Percentiles rank a stretch among this genome's conserved stretches.
These are phyloP conservation scores for Diaporthe vaccinii DNA, from an alignment of 2,329 filamentous ascomycete genomes.

Conservation along the genomic window DNA sequence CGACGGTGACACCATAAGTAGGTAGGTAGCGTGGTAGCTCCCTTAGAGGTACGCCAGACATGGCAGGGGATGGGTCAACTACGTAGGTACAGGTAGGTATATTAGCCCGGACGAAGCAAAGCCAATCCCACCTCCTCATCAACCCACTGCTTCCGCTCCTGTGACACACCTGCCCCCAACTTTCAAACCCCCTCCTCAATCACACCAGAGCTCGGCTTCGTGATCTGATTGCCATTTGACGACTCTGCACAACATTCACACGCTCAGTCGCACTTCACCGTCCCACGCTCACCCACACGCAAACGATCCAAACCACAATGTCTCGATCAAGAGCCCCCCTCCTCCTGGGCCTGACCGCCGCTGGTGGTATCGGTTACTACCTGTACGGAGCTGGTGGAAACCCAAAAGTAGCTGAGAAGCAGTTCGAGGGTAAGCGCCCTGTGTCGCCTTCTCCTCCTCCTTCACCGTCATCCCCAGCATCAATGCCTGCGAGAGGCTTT, in stretches of 20 bases:
- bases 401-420: conserved; percentile 85
- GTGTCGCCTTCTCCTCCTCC: not conserved
- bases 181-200: not conserved
- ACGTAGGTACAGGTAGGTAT: not conserved
- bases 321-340: conserved; percentile 62
- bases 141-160: not conserved
- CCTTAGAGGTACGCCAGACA: not conserved
- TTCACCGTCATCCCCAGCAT: not conserved
- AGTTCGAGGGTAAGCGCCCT: conserved; percentile 79
- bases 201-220: not conserved
- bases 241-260: not conserved
- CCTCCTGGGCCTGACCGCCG: conserved; percentile 72
- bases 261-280: not conserved
- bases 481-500: not conserved
- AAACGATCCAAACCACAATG: conserved; percentile 52
- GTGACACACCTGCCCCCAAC: conserved; percentile 24
- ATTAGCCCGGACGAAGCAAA: not conserved
- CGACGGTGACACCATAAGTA: conserved; percentile 6
- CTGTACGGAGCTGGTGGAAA: conserved; percentile 88
- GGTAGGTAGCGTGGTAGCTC: not conserved
- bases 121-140: not conserved
- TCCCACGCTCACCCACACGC: not conserved
- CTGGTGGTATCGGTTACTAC: conserved; percentile 86
- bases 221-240: not conserved
- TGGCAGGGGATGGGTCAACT: not conserved